These are phyloP conservation scores for Collybia mongolica DNA, from an alignment of 768 basidiomycete species.

Conservation along the genomic window DNA sequence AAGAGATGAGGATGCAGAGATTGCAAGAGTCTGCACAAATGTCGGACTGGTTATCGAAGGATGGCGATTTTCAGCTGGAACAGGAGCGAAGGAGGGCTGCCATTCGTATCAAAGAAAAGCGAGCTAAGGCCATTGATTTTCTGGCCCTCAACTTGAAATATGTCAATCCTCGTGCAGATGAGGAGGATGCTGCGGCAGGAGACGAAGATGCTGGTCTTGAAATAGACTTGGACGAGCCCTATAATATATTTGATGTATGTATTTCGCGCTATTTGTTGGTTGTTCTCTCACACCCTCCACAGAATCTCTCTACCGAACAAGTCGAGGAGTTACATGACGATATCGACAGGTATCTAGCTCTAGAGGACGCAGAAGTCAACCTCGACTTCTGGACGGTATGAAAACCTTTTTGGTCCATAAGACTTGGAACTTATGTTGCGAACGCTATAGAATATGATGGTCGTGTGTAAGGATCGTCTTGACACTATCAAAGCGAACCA, in stretches of 20 bases:
- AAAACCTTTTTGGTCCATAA: conserved; percentile 16
- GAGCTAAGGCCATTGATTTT: conserved; percentile 99
- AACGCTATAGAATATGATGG: conserved; percentile 84
- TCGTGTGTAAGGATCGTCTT: conserved; percentile 88
- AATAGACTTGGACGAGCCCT: conserved; percentile 98
- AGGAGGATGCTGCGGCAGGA: conserved; percentile 46
- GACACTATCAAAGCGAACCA: conserved; percentile 68
- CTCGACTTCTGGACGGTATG: conserved; percentile 98
- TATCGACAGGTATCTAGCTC: conserved; percentile 85
- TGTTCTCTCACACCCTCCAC: conserved; percentile 10
- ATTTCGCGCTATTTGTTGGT: not conserved
- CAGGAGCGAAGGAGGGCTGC: conserved; percentile 89
- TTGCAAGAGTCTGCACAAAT: conserved; percentile 94
- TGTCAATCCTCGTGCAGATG: conserved; percentile 66
- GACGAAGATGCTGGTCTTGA: conserved; percentile 89
- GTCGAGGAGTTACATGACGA: conserved; percentile 93
- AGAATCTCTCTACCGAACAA: conserved; percentile 87
- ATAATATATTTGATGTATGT: conserved; percentile 93
- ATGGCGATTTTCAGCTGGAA: conserved; percentile 95
- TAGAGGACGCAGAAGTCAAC: conserved; percentile 83
- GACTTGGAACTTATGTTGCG: not conserved
- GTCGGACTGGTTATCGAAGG: conserved; percentile 97
- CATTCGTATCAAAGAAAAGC: conserved; percentile 92
- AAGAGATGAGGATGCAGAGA: conserved; percentile 85
- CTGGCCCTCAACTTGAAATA: conserved; percentile 94